Evolutionary conservation across 805 yeast genomes (phyloP).

Genomic region (Lipomyces spencermartinsiae): DNA sequence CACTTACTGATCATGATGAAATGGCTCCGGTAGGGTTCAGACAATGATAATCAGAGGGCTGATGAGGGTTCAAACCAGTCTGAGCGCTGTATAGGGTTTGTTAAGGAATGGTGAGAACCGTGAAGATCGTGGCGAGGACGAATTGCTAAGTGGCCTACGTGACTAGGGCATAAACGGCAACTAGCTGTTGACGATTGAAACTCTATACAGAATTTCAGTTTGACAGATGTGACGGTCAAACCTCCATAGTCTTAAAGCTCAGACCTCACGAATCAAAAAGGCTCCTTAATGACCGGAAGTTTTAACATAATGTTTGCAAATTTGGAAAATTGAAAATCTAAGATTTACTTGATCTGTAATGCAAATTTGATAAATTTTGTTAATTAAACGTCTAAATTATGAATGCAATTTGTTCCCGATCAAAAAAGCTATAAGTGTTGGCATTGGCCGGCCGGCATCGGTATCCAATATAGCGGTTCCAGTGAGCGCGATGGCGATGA

Average conservation of each 20-base stretch:
- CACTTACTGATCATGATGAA: slow-evolving; percentile 5
- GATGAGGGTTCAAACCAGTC: slow-evolving; percentile 4
- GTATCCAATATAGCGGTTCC: too few species aligned
- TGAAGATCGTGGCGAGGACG: neutral
- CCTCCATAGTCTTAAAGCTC: neutral
- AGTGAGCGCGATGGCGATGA: too few species aligned
- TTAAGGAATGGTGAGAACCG: neutral
- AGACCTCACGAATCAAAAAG: too few species aligned
- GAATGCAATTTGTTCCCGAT: too few species aligned
- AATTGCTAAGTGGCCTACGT: neutral
- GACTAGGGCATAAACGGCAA: neutral
- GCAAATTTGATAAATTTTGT: too few species aligned
- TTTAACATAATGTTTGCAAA: too few species aligned
- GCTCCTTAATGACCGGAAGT: too few species aligned
- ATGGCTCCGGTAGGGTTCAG: neutral
- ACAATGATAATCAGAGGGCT: neutral
- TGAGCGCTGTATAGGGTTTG: slow-evolving; percentile 1
- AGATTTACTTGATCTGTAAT: too few species aligned
- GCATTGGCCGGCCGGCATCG: too few species aligned
- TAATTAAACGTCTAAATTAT: too few species aligned
- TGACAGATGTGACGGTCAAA: neutral
- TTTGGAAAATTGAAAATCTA: too few species aligned
- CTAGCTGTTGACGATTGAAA: neutral
- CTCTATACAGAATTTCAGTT: neutral
- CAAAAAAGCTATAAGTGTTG: too few species aligned